Evolutionary conservation across 345 rosid species (phyloP), one percentile per base, ranked within the genome.

Genomic region (Eucalyptus dawsonii): DNA sequence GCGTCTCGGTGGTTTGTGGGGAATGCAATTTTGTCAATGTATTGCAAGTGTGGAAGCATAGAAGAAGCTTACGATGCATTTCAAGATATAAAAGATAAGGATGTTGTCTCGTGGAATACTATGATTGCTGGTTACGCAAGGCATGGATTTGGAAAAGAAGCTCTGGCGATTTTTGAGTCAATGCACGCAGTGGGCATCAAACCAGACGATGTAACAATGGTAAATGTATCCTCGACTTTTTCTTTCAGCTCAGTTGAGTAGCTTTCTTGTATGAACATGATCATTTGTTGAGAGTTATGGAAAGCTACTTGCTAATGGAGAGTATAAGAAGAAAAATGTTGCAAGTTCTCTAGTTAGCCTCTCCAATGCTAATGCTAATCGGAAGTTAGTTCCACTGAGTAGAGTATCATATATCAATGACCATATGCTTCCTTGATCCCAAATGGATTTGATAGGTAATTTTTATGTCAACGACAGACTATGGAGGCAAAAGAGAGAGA

Each of bases 61-160:
- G 90, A 87, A 80, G 92, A 91, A 80, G 92, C 93, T 56, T 89
- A 90, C 40, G 89, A 90, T 89, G 90, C 92, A 50, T 92, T 90
- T 89, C 88, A 76, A 50, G 88, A 87, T 72, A 86, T 89, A 51
- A 83, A 51, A 9, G 90, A 89, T 65, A 91, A 86, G 89, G 90
- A 92, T 58, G 67, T 91, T 86, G 92, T 92, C 65, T 91, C 93
- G 2, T 91, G 89, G 90, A 89, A 91, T 90, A 89, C 92, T 40
- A 89, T 92, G 89, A 91, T 92, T 89, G 88, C 88, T 34, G 93
- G 93, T 51, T 92, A 89, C 19, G 90, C 92, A 72, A 90, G 92
- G 53, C 91, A 88, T 91, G 92, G 92, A 83, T 87, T 90, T n/a
- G 90, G 89, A 80, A 86, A 87, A 87, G 69, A 87, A 91, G 51